Evolutionary conservation across 1,284 basidiomycete genomes (phyloP).

Genomic region (Apiotrichum domesticum): DNA sequence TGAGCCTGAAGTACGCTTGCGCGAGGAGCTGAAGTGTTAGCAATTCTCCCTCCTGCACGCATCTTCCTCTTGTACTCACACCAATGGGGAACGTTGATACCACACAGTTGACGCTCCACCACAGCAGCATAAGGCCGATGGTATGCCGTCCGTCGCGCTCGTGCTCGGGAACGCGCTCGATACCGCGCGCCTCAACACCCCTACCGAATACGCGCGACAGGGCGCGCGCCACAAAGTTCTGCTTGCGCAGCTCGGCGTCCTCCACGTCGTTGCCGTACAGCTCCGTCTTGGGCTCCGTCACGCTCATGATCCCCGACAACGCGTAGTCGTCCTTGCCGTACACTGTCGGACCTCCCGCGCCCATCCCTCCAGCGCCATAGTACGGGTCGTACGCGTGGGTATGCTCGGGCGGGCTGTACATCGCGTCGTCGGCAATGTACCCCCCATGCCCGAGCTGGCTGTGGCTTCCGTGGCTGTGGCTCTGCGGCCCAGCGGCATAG

Average conservation of each 20-base stretch:
- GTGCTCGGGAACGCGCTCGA: constrained; percentile 31
- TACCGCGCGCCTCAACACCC: constrained; percentile 33
- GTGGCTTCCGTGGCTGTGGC: no score
- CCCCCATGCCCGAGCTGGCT: no score
- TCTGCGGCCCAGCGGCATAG: no score
- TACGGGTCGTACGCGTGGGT: no score
- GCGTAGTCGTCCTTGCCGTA: not conserved
- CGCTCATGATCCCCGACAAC: not conserved
- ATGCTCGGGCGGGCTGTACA: no score
- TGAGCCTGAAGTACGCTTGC: constrained; percentile 54
- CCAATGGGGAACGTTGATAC: constrained; percentile 58
- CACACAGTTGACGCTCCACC: constrained; percentile 42
- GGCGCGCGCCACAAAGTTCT: constrained; percentile 16
- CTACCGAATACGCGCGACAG: constrained; percentile 19
- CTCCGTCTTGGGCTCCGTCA: not conserved
- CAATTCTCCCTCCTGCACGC: not conserved
- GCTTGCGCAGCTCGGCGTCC: constrained; percentile 2
- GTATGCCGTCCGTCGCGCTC: constrained; percentile 22
- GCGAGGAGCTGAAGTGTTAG: constrained; percentile 46
- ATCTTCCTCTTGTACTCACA: constrained; percentile 10
- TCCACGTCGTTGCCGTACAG: not conserved
- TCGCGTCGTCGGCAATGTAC: no score
- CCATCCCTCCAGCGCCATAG: no score
- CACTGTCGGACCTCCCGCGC: no score
- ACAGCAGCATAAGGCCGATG: constrained; percentile 28